Conservation (phyloP, 2,329 filamentous ascomycete genomes). For the Fusarium paranaense region DNA sequence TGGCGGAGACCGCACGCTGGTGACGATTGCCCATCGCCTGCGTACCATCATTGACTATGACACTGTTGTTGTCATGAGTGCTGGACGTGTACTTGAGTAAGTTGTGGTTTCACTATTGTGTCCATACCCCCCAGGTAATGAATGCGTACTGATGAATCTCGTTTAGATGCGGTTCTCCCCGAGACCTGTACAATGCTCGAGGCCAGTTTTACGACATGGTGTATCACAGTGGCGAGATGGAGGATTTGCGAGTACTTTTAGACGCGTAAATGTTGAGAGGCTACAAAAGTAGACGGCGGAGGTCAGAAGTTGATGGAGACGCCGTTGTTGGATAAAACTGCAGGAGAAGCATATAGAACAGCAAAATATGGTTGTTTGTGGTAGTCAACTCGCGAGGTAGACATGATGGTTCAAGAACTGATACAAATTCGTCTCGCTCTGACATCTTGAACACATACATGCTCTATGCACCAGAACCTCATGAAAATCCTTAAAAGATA, state of each 20-base stretch:
- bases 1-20: conserved; percentile 61
- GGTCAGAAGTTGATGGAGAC: neutral
- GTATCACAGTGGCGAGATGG: conserved; percentile 64
- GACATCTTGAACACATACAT: neutral
- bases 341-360: conserved; percentile 1
- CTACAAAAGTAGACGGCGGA: neutral
- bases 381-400: neutral
- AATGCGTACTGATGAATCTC: conserved; percentile 2
- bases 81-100: conserved; percentile 65
- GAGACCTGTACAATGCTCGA: conserved; percentile 57
- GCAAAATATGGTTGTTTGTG: neutral
- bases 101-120: conserved; percentile 18
- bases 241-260: conserved; percentile 55
- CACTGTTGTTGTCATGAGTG: conserved; percentile 67
- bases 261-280: conserved; percentile 13
- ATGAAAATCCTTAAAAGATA: neutral
- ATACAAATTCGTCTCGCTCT: neutral
- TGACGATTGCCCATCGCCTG: conserved; percentile 69
- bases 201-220: conserved; percentile 67
- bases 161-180: conserved; percentile 58
- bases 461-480: neutral
- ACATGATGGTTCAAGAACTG: neutral
- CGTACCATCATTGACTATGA: conserved; percentile 71
- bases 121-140: too few species aligned
- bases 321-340: neutral